Percentiles rank a stretch among this genome's conserved stretches.
These are phyloP conservation scores for Hypomyces rosellus DNA, from an alignment of 2,329 filamentous ascomycete genomes.

Conservation along the genomic window DNA sequence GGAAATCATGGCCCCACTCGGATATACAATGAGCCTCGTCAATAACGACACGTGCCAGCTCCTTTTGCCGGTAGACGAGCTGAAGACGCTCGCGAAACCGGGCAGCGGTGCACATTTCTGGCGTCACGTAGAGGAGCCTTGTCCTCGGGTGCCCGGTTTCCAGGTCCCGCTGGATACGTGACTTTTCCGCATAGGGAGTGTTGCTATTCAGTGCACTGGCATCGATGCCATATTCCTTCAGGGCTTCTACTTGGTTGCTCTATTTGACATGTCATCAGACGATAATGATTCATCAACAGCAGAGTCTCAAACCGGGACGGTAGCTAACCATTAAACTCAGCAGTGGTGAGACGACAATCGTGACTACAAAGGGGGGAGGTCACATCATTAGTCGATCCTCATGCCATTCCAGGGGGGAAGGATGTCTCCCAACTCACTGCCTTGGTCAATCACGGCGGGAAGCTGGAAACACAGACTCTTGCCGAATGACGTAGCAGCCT, in stretches of 20 bases:
- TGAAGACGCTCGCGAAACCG: constrained; percentile 69
- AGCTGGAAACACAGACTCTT: constrained; percentile 93
- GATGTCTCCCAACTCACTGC: constrained; percentile 53
- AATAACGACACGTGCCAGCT: constrained; percentile 82
- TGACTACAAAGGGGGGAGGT: constrained; percentile 49
- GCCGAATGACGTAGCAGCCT: constrained; percentile 85
- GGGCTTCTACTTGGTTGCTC: constrained; percentile 86
- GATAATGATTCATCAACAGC: neutral
- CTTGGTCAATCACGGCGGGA: constrained; percentile 79
- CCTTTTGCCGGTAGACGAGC: constrained; percentile 69
- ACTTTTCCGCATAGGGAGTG: constrained; percentile 58
- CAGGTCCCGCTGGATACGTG: constrained; percentile 70
- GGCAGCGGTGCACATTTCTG: constrained; percentile 75
- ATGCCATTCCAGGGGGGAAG: neutral
- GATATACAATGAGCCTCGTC: constrained; percentile 97
- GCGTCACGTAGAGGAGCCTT: constrained; percentile 85
- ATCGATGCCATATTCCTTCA: constrained; percentile 66
- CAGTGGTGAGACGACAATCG: constrained; percentile 83
- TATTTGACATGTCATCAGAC: constrained; percentile 27
- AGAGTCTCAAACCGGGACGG: constrained; percentile 3
- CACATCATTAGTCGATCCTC: constrained; percentile 12
- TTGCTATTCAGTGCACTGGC: constrained; percentile 85
- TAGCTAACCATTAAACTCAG: constrained; percentile 72
- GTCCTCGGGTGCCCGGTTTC: constrained; percentile 80
- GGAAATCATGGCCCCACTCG: constrained; percentile 97